Evolutionary conservation across 2,329 filamentous ascomycete genomes (phyloP), one percentile per base, ranked within the genome.

Genomic region (Neofusicoccum umdonicola): DNA sequence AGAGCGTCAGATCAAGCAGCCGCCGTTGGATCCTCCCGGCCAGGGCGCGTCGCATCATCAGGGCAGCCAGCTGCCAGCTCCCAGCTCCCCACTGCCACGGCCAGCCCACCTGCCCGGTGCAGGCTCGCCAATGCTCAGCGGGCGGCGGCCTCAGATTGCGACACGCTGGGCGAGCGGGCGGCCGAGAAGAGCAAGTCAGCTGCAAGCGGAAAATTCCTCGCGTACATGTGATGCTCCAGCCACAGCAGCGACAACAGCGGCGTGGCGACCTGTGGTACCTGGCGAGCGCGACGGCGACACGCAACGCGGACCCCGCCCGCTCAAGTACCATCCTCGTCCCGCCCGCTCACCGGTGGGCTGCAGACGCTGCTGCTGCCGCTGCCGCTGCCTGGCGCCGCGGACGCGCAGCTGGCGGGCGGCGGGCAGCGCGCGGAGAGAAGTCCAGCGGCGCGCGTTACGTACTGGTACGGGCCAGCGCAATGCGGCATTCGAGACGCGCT

Each of bases 151-250:
- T 56, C 35, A 56, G 17, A 56, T 56, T 58, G 54, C 52, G 57
- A 47, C 39, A 45, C 56, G 39, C 56, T 41, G 37, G 37, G 17
- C 54, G 39, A 22, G 27, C 56, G 41, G 41, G 27, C 42, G 22
- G 57, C 57, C 57, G 41, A 58, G 58, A 62, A 51, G 45, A 27
- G 48, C 37, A 51, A 42, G 60, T 44, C 37, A 52, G 60, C 60
- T 62, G 60, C 60, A 52, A 51, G 47, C 60, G 60, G 34, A 63
- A 63, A 54, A 63, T 47, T 63, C 61, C 61, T 54, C 51, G 37
- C 35, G 61, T 22, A 58, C 61, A 63, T 63, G 61, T 63, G 61
- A 63, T 57, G 44, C 42, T 39, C 51, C 62, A 57, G 62, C 62
- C 51, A 56, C 51, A 56, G 51, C n/a, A 34, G 62, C 42, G 34